A percentile compares a stretch with the other conserved stretches of the same genome.
phyloP scores from a whole-genome alignment of 2,329 filamentous ascomycete genomes.

The Venturia oleaginea region DNA sequence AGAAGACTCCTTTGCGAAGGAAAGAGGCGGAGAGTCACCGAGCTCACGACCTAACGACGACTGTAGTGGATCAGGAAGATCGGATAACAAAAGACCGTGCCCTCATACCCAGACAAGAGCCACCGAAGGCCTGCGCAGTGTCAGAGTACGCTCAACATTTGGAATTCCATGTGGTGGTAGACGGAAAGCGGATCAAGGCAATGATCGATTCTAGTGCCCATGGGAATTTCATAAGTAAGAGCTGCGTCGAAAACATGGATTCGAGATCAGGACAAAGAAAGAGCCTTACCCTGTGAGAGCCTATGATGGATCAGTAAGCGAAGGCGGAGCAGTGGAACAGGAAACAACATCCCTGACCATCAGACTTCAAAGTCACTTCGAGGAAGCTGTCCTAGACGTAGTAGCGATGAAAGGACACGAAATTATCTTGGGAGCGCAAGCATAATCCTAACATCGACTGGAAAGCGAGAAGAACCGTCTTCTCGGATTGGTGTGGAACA shows the following conservation, averaged over 20 bases:
- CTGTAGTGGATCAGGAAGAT: no score
- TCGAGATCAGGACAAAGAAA: neutral
- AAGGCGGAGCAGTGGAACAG: neutral
- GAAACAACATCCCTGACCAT: no score
- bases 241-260: neutral
- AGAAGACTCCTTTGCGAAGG: neutral
- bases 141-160: neutral
- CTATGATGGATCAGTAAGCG: neutral
- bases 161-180: neutral
- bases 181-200: neutral
- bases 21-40: neutral
- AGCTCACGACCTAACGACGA: neutral
- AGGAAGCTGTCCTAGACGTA: no score
- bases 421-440: no score
- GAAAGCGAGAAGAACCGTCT: no score
- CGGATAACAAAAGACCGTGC: no score
- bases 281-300: neutral
- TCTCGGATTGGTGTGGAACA: no score
- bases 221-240: neutral
- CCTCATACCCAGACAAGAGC: no score
- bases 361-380: no score
- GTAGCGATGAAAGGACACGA: no score
- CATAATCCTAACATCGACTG: no score
- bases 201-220: neutral
- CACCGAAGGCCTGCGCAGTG: no score